phyloP scores from a whole-genome alignment of 768 basidiomycete species.

The Tylopilus sp. region DNA sequence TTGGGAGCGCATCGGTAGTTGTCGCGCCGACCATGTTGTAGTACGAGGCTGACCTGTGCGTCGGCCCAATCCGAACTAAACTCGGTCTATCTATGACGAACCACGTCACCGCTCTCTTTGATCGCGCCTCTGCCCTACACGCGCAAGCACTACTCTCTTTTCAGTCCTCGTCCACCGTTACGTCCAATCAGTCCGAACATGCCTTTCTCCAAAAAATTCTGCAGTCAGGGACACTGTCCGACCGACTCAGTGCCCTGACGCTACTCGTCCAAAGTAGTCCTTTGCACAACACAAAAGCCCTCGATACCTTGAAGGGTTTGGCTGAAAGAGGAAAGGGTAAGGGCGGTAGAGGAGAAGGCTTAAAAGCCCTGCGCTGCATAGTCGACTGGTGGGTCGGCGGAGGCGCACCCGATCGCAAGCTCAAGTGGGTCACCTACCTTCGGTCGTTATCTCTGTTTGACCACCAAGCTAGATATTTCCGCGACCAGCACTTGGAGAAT shows the following conservation, averaged over 20 bases:
- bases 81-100: neutral
- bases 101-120: slow-evolving; percentile 25
- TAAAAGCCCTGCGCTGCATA: slow-evolving; percentile 87
- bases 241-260: slow-evolving; percentile 87
- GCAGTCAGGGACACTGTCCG: slow-evolving; percentile 84
- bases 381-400: slow-evolving; percentile 98
- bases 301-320: slow-evolving; percentile 74
- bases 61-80: neutral
- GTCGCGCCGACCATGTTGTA: slow-evolving; percentile 33
- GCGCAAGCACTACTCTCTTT: slow-evolving; percentile 41
- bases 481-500: slow-evolving; percentile 77
- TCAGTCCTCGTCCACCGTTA: slow-evolving; percentile 44
- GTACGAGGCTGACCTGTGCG: neutral
- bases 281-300: slow-evolving; percentile 76
- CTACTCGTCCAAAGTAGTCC: slow-evolving; percentile 87
- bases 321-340: slow-evolving; percentile 76
- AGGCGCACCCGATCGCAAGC: slow-evolving; percentile 82
- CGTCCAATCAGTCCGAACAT: slow-evolving; percentile 61
- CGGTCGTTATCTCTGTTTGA: neutral
- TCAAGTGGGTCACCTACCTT: slow-evolving; percentile 54
- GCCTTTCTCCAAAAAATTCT: slow-evolving; percentile 84
- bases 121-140: slow-evolving; percentile 49
- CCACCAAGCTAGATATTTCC: slow-evolving; percentile 67
- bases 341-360: slow-evolving; percentile 87
- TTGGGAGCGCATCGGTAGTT: slow-evolving; percentile 68